A percentile compares a stretch with the other conserved stretches of the same genome.
Conservation (phyloP, 495 filamentous ascomycete species). For the Lentithecium fluviatile region DNA sequence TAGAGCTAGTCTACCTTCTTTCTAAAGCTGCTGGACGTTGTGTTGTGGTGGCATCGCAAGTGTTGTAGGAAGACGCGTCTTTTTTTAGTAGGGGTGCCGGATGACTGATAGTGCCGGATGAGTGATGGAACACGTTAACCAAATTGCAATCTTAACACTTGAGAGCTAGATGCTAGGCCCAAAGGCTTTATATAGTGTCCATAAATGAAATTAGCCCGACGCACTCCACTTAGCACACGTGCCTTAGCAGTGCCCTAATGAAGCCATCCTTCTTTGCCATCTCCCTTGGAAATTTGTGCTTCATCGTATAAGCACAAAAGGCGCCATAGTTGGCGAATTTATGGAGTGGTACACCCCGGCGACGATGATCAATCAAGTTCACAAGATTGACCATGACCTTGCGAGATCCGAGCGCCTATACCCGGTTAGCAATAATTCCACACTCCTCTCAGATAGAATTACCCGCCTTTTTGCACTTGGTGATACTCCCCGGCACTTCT, state of each 20-base stretch:
- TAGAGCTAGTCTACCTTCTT: too few species aligned
- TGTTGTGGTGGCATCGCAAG: too few species aligned
- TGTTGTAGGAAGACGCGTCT: too few species aligned
- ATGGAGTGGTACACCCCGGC: constrained; percentile 32
- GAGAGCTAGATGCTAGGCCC: too few species aligned
- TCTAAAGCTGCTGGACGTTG: too few species aligned
- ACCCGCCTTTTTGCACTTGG: constrained; percentile 46
- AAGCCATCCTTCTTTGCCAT: constrained; percentile 47
- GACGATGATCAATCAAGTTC: constrained; percentile 52
- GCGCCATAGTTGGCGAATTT: constrained; percentile 39
- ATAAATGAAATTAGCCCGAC: too few species aligned
- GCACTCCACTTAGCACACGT: background rate
- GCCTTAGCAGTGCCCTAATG: constrained; percentile 28
- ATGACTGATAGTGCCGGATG: too few species aligned
- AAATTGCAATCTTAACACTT: too few species aligned
- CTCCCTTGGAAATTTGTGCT: constrained; percentile 38
- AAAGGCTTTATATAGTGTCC: too few species aligned
- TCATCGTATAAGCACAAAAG: constrained; percentile 47
- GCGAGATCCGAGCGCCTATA: constrained; percentile 26
- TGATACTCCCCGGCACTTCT: constrained; percentile 39
- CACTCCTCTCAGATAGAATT: background rate
- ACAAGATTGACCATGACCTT: constrained; percentile 53
- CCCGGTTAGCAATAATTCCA: background rate
- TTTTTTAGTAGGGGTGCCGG: too few species aligned
- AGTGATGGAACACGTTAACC: too few species aligned